phyloP scores from a whole-genome alignment of 768 basidiomycete genomes.

The Pulveroboletus sp. region DNA sequence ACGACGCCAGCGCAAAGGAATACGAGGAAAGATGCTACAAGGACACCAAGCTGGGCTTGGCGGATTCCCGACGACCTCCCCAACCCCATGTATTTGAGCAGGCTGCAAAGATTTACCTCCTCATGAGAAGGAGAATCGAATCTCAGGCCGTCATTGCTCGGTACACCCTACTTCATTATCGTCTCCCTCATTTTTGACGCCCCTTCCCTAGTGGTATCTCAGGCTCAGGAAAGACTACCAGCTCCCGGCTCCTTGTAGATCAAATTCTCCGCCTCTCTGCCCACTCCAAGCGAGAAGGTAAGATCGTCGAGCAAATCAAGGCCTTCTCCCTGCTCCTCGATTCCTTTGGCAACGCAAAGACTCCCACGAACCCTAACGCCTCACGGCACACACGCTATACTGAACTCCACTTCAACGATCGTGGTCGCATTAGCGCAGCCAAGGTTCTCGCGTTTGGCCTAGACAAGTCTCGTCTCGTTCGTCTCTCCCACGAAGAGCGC shows the following conservation, averaged over 20 bases:
- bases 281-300: constrained; percentile 49
- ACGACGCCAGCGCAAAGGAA: constrained; percentile 53
- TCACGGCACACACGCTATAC: constrained; percentile 57
- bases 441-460: constrained; percentile 58
- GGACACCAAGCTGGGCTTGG: constrained; percentile 43
- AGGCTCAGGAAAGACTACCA: constrained; percentile 57
- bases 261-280: constrained; percentile 59
- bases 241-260: constrained; percentile 46
- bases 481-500: constrained; percentile 55
- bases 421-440: constrained; percentile 51
- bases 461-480: constrained; percentile 55
- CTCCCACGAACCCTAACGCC: constrained; percentile 56
- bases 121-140: constrained; percentile 52
- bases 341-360: constrained; percentile 65
- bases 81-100: constrained; percentile 62
- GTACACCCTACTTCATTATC: constrained; percentile 29
- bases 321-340: constrained; percentile 53
- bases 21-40: constrained; percentile 54
- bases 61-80: constrained; percentile 34
- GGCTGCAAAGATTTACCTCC: constrained; percentile 53
- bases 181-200: constrained; percentile 12
- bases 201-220: constrained; percentile 48
- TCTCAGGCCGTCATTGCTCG: constrained; percentile 54
- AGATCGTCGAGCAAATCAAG: constrained; percentile 51
- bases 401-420: constrained; percentile 57